Conservation (phyloP, 2,329 filamentous ascomycete species). For the Claviceps sp. region DNA sequence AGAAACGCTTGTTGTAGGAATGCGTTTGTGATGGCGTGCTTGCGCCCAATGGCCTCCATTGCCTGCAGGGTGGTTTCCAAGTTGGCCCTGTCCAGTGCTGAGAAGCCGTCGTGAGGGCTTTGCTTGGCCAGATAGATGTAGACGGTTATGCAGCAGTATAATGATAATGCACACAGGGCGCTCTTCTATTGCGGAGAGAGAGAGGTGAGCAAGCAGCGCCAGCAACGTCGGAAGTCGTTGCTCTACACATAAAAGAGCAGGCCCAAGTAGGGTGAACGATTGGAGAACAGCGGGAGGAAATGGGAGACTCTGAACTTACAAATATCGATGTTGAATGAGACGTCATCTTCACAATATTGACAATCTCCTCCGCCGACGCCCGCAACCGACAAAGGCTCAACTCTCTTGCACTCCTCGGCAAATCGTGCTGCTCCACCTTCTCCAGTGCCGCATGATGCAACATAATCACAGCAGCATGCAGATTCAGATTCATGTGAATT, state of each 20-base stretch:
- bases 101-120: slow-evolving; percentile 44
- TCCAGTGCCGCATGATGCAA: slow-evolving; percentile 81
- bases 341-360: slow-evolving; percentile 68
- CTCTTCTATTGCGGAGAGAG: slow-evolving; percentile 15
- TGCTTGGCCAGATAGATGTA: slow-evolving; percentile 69
- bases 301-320: slow-evolving; percentile 34
- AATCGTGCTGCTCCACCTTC: slow-evolving; percentile 59
- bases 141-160: slow-evolving; percentile 75
- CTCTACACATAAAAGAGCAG: background rate
- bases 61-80: slow-evolving; percentile 67
- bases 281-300: too few relatives aligned
- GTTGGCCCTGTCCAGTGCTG: slow-evolving; percentile 29
- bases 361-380: slow-evolving; percentile 72
- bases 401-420: slow-evolving; percentile 51
- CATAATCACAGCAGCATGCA: slow-evolving; percentile 79
- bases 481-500: slow-evolving; percentile 74
- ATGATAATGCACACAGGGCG: slow-evolving; percentile 48
- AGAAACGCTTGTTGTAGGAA: slow-evolving; percentile 76
- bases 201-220: background rate
- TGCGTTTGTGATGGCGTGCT: slow-evolving; percentile 64
- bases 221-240: background rate
- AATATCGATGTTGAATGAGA: slow-evolving; percentile 53
- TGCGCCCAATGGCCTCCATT: slow-evolving; percentile 62
- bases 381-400: slow-evolving; percentile 62
- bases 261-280: too few relatives aligned